Evolutionary conservation across 2,329 filamentous ascomycete species (phyloP), one percentile per base, ranked within the genome.

Genomic region (Curvularia sp.): DNA sequence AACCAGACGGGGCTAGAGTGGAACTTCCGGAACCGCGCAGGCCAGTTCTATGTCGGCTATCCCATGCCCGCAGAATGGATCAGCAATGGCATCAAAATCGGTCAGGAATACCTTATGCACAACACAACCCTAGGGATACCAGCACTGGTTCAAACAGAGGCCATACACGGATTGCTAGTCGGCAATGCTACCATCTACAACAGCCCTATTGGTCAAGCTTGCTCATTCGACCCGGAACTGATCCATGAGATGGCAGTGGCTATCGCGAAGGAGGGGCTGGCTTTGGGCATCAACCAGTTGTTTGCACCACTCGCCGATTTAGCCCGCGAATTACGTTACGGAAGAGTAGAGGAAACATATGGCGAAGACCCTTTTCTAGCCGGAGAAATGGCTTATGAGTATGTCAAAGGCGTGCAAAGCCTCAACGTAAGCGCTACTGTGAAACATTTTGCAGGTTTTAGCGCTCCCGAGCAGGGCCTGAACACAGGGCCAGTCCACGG

Each of bases 121-220:
- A 86, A 89, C 63, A 90, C 87, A 1, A 86, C 84, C 1, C 77
- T 88, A 8, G 89, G 72, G 10, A 92, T 92, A 51, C 90, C 90
- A 6, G 86, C 89, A 1, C 83, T 91, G 64, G 86, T 90, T 13
- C 90, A 92, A 74, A 89, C 85, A 3, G 90, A 93, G 76, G 89
- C 86, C 36, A 89, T 92, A 43, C 89, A 92, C 68, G 90, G 89
- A 1, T 87, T 92, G 64, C 79, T 91, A 30, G 84, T 89, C 42
- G 84, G 84, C 9, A 92, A 92, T 72, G 89, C 88, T 2, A 92
- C 90, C 1, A 90, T 92, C 58, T 93, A 92, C 80, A 92, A 92
- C 76, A 90, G 87, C 1, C 89, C 90, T 0, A 91, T 92, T 65
- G 89, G 81, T 7, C 85, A 89, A 52, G 89, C 86, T 15, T 91